Evolutionary conservation across 2,329 filamentous ascomycete genomes (phyloP).

Genomic region (Penicillium sp.): DNA sequence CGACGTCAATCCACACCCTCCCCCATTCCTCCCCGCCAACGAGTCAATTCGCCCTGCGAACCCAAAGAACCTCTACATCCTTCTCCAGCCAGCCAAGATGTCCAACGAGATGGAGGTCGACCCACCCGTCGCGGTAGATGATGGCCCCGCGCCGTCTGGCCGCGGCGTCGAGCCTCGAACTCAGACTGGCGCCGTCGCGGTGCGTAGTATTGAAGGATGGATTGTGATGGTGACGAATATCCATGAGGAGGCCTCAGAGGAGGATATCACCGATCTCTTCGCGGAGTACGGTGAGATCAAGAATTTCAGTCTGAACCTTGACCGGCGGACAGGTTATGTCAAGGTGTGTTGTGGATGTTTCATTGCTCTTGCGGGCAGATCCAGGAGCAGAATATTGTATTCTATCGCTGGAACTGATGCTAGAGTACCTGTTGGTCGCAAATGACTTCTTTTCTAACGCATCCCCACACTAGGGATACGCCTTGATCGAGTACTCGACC

Average conservation of each 20-base stretch:
- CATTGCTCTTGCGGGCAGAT: not conserved
- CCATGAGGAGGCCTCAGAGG: slow-evolving; percentile 68
- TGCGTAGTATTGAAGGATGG: slow-evolving; percentile 70
- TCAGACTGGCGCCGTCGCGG: slow-evolving; percentile 53
- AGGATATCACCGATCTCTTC: slow-evolving; percentile 66
- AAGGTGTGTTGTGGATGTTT: slow-evolving; percentile 52
- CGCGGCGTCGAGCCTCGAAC: slow-evolving; percentile 46
- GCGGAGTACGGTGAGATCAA: slow-evolving; percentile 68
- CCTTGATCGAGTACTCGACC: slow-evolving; percentile 66
- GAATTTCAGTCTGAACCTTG: slow-evolving; percentile 67
- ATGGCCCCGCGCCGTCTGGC: slow-evolving; percentile 31
- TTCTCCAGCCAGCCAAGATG: slow-evolving; percentile 44
- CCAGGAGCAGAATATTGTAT: not conserved
- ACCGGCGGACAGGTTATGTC: slow-evolving; percentile 66
- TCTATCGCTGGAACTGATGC: not conserved
- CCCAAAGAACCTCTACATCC: slow-evolving; percentile 53
- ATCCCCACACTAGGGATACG: slow-evolving; percentile 57
- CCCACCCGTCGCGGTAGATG: slow-evolving; percentile 38
- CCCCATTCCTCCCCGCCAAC: not conserved
- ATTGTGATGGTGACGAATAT: slow-evolving; percentile 70
- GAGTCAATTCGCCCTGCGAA: slow-evolving; percentile 48
- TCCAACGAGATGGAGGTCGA: slow-evolving; percentile 51
- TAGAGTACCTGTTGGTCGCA: not conserved
- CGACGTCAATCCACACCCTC: slow-evolving; percentile 4
- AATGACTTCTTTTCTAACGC: slow-evolving; percentile 13